Evolutionary conservation across 2,329 filamentous ascomycete genomes (phyloP), one percentile per base, ranked within the genome.

Genomic region (Coniochaeta sp.): DNA sequence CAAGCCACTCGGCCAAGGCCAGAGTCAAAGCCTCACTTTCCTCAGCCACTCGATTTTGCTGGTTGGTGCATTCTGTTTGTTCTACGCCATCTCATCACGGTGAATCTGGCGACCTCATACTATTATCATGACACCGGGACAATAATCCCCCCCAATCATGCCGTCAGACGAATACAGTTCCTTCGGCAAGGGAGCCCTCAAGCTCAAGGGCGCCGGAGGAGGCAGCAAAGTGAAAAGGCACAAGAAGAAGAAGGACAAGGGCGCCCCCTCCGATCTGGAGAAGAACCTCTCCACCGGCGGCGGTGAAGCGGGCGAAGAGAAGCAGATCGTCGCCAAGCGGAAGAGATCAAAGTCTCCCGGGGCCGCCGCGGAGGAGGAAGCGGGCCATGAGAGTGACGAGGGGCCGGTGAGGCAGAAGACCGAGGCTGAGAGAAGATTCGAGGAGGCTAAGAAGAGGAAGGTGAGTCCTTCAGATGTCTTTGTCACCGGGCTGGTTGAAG

Each of bases 401-500:
- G 64, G 8, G 54, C 54, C 6, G 67, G 61, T 56, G 52, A 60
- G 64, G 48, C 67, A 65, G 55, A 96, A 95, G 76, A 97, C 92
- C 0, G 90, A 95, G 56, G 83, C 91, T 1, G 90, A 99, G 72
- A 76, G 78, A 59, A 78, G 84, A 42, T 82, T 94, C 62, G 89
- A 95, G 58, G 92, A 97, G 71, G 78, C 81, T 61, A 82, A 86
- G 67, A 79, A 83, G 67, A 94, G 90, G 71, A 81, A 89, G 74
- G 89, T 49, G 31, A 49, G 31, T 10, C 4, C 6, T 24, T 22
- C 13, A 32, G 89, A 77, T 55, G 84, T 78, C 6, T 28, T 46
- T 20, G n/a, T 46, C 14, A 46, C 40, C n/a, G 40, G 8, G 6
- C 6, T 26, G 9, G 7, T 20, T 46, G 40, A 22, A 13, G 30